Conservation (phyloP, 805 yeast species). For the Ogataea parapolymorpha region DNA sequence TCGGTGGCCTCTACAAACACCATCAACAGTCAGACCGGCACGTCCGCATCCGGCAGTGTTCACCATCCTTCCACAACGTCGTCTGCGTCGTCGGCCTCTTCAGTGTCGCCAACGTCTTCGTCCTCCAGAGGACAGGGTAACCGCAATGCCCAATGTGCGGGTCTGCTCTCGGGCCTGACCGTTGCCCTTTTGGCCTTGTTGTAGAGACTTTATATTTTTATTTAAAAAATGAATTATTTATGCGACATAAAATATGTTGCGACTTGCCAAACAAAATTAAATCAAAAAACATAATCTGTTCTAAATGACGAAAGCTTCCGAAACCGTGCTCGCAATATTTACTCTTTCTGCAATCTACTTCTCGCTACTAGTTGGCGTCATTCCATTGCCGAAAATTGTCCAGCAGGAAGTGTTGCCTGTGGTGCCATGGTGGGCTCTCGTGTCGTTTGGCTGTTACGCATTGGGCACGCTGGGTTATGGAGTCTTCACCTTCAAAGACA, state of each 20-base stretch:
- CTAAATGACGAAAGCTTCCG: slow-evolving; percentile 65
- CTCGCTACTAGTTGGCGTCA: slow-evolving; percentile 46
- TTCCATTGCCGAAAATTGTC: slow-evolving; percentile 51
- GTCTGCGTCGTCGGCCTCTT: slow-evolving; percentile 8
- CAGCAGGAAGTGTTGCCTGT: slow-evolving; percentile 57
- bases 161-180: slow-evolving; percentile 32
- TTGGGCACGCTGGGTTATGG: slow-evolving; percentile 68
- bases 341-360: slow-evolving; percentile 51
- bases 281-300: background rate
- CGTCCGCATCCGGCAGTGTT: background rate
- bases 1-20: slow-evolving; percentile 34
- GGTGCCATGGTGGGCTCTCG: slow-evolving; percentile 68
- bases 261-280: background rate
- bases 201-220: slow-evolving; percentile 15
- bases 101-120: slow-evolving; percentile 19
- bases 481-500: slow-evolving; percentile 65
- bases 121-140: slow-evolving; percentile 27
- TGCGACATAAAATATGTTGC: too few species aligned
- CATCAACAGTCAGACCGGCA: slow-evolving; percentile 31
- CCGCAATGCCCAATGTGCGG: slow-evolving; percentile 15
- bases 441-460: slow-evolving; percentile 66
- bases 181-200: slow-evolving; percentile 40
- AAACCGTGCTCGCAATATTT: slow-evolving; percentile 46
- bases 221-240: background rate
- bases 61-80: slow-evolving; percentile 17